Percentiles rank a stretch among this genome's conserved stretches.
These are phyloP conservation scores for Casuarina equisetifolia DNA, from an alignment of 306 rosid genomes.

Conservation along the genomic window DNA sequence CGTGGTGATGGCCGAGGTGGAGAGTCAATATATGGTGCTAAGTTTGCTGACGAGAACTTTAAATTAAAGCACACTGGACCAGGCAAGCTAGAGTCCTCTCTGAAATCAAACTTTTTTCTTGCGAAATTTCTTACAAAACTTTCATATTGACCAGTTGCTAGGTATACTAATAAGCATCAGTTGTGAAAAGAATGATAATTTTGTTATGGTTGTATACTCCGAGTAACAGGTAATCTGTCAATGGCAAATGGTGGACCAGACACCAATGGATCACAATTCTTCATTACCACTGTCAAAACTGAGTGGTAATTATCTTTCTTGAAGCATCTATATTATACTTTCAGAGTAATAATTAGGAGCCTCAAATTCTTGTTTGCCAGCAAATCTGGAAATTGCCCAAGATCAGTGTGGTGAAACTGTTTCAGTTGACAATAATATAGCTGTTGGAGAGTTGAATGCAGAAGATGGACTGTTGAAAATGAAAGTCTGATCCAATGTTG, in stretches of 20 bases:
- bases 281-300: conserved; percentile 78
- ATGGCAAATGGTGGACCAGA: conserved; percentile 93
- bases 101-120: background rate
- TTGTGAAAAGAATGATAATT: background rate
- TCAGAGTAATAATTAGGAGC: background rate
- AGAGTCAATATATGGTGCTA: conserved; percentile 74
- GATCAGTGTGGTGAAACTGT: background rate
- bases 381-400: background rate
- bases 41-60: conserved; percentile 84
- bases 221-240: conserved; percentile 62
- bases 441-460: too few relatives aligned
- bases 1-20: conserved; percentile 86
- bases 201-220: background rate
- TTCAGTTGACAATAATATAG: background rate
- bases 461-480: too few relatives aligned
- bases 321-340: background rate
- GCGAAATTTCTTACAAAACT: background rate
- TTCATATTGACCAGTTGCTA: background rate
- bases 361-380: background rate
- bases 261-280: conserved; percentile 92
- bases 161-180: background rate
- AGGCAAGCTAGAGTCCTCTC: conserved; percentile 45
- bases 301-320: conserved; percentile 54
- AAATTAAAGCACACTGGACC: conserved; percentile 68
- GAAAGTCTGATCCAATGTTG: too few relatives aligned